These are phyloP conservation scores for Solanum verrucosum DNA, from an alignment of 257 asterid species.

Conservation along the genomic window DNA sequence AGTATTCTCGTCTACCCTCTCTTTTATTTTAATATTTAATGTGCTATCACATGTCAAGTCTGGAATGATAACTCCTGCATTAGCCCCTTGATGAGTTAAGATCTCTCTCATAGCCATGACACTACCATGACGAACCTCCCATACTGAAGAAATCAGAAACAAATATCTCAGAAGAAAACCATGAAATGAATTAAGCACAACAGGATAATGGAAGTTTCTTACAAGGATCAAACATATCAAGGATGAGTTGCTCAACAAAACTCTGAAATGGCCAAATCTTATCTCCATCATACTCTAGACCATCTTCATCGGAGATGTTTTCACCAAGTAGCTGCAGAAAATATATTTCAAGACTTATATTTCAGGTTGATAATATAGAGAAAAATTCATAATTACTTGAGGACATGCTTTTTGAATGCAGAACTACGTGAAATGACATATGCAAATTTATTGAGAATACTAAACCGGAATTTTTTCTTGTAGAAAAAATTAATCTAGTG, in stretches of 20 bases:
- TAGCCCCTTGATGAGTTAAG: slow-evolving; percentile 87
- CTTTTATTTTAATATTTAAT: slow-evolving; percentile 23
- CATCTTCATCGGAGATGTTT: slow-evolving; percentile 71
- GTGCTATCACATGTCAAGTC: slow-evolving; percentile 33
- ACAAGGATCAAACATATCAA: slow-evolving; percentile 97
- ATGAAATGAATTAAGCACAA: slow-evolving; percentile 2
- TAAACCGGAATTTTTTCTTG: background rate
- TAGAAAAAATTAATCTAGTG: background rate
- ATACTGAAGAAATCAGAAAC: slow-evolving; percentile 40
- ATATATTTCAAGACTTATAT: slow-evolving; percentile 19
- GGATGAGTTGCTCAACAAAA: slow-evolving; percentile 88
- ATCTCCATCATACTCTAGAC: slow-evolving; percentile 66
- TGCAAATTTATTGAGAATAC: background rate
- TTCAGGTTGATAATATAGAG: background rate
- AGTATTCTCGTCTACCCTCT: slow-evolving; percentile 22
- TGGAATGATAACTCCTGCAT: slow-evolving; percentile 71
- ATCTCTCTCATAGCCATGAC: slow-evolving; percentile 99
- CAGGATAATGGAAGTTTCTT: slow-evolving; percentile 2
- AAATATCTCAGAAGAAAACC: slow-evolving; percentile 4
- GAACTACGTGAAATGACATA: background rate
- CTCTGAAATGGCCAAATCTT: slow-evolving; percentile 87
- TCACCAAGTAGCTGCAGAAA: slow-evolving; percentile 71
- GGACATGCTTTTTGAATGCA: background rate
- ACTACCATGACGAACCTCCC: slow-evolving; percentile 99
- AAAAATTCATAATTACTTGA: background rate